Evolutionary conservation across 1,284 basidiomycete species (phyloP), one percentile per base, ranked within the genome.

Genomic region (Peniophora sp.): DNA sequence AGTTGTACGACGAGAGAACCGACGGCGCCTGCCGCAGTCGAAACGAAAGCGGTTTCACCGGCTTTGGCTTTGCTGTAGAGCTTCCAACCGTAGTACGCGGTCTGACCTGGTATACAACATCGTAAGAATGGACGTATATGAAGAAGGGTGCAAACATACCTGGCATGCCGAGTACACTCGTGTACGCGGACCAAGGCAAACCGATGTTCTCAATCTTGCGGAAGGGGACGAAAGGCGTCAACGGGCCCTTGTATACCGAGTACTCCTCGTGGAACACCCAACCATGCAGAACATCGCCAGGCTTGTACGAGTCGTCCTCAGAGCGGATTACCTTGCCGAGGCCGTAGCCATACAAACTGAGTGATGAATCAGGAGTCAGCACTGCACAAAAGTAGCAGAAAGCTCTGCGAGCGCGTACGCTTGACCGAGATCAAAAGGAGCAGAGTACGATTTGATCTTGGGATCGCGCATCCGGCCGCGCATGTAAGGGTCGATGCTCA

Each of bases 1-100:
- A 85, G 69, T 65, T 89, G 79, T 24, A 74, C 70, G 14, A 78
- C 74, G 16, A 74, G 51, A 49, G 56, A 39, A 16, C 73, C 69
- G 47, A 76, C 79, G 0, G 71, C 68, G 8, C 77, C 78, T 20
- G 77, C 79, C 3, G 76, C 81, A 3, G 77, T 74, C 2, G 71
- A 73, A 14, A 85, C 69, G 51, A 79, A 78, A 23, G 77, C 72
- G 0, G 69, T 73, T 32, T 85, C 81, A 3, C 79, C 79, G 63
- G 77, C 22, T 54, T 54, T 71, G 68, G 0, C 67, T 63, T 11
- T 64, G 55, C 1, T 65, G 56, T 61, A 66, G 48, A 64, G 62
- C 46, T 63, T 64, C 68, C 66, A 71, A 1, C 58, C 71, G 34
- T 58, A 57, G 51, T 63, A 72, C 2, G 71, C 68, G 0, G 73